These are phyloP conservation scores for Linum tenue DNA, from an alignment of 345 rosid genomes.

Conservation along the genomic window DNA sequence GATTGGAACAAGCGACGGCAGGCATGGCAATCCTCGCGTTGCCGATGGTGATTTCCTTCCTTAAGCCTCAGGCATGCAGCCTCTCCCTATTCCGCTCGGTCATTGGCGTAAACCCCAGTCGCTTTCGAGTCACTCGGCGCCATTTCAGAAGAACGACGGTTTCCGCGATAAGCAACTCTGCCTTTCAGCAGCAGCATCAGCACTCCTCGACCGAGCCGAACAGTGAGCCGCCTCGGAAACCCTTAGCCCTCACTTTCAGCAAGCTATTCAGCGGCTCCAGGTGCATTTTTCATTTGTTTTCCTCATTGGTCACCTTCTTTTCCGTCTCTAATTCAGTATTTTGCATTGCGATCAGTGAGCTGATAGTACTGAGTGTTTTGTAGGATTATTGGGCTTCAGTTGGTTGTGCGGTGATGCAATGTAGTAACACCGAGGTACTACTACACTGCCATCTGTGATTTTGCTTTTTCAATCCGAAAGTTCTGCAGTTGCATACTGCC, in stretches of 20 bases:
- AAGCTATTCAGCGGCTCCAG: constrained; percentile 93
- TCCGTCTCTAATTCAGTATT: background rate
- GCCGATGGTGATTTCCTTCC: constrained; percentile 55
- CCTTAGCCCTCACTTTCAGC: constrained; percentile 61
- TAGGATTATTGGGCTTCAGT: constrained; percentile 98
- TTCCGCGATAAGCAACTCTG: constrained; percentile 33
- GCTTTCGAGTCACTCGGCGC: constrained; percentile 19
- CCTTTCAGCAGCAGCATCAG: constrained; percentile 18
- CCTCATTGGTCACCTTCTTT: background rate
- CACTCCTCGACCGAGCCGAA: constrained; percentile 25
- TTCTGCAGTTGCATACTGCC: background rate
- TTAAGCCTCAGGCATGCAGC: constrained; percentile 35
- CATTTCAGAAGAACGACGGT: constrained; percentile 23
- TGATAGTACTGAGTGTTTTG: constrained; percentile 3
- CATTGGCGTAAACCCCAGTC: constrained; percentile 17
- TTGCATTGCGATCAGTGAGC: background rate
- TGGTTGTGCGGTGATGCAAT: constrained; percentile 95
- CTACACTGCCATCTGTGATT: background rate
- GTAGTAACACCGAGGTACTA: constrained; percentile 90
- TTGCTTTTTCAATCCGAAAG: background rate
- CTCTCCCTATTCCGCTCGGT: constrained; percentile 26
- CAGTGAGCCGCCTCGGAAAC: constrained; percentile 16
- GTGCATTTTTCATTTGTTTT: constrained; percentile 10
- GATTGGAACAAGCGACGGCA: background rate
- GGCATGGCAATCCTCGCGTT: constrained; percentile 58